A percentile compares a stretch with the other conserved stretches of the same genome.
Evolutionary conservation across 2,329 filamentous ascomycete species (phyloP).

Genomic region (Aspergillus sp.): DNA sequence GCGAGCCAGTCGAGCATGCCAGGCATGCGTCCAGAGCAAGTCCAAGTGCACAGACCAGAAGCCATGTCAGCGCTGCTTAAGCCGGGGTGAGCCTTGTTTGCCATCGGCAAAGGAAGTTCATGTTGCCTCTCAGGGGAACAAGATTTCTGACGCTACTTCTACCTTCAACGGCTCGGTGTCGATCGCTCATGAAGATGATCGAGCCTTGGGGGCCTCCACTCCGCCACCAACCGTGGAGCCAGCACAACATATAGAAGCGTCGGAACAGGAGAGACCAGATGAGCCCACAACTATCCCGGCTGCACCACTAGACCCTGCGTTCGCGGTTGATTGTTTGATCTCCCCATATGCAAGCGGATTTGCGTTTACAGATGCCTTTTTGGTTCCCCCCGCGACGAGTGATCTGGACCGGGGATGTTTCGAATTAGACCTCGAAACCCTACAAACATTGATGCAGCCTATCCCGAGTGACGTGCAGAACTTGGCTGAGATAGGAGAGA

Average conservation of each 20-base stretch:
- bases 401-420: not conserved
- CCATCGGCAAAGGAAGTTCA: too few relatives aligned
- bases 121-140: too few relatives aligned
- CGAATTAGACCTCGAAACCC: slow-evolving; percentile 5
- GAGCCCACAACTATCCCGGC: too few relatives aligned
- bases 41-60: slow-evolving; percentile 3
- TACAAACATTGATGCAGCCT: not conserved
- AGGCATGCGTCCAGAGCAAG: slow-evolving; percentile 3
- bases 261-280: too few relatives aligned
- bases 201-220: too few relatives aligned
- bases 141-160: not conserved
- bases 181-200: too few relatives aligned
- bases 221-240: too few relatives aligned
- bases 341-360: too few relatives aligned
- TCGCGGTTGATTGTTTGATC: too few relatives aligned
- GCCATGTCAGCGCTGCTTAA: not conserved
- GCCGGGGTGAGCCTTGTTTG: not conserved
- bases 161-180: not conserved
- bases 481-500: too few relatives aligned
- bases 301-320: too few relatives aligned
- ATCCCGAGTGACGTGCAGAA: not conserved
- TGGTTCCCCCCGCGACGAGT: not conserved
- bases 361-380: not conserved
- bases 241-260: too few relatives aligned
- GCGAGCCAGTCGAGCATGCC: slow-evolving; percentile 2